A percentile compares a stretch with the other conserved stretches of the same genome.
These are phyloP conservation scores for Poterioochromonas sp. DNA, from an alignment of 352 stramenopile genomes.

Conservation along the genomic window DNA sequence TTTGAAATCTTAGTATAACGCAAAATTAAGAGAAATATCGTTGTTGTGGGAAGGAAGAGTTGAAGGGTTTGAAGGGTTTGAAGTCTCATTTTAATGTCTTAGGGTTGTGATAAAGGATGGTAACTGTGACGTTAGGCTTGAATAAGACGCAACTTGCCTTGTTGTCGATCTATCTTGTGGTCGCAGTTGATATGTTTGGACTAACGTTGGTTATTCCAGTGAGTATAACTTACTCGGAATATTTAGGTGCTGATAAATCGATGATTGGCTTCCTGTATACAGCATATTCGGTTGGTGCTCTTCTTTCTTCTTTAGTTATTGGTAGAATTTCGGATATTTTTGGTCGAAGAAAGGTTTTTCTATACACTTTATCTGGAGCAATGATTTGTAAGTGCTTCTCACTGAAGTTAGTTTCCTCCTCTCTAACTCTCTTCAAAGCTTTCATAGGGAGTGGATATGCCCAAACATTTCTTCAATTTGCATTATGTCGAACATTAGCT, in stretches of 20 bases:
- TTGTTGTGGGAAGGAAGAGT: no score
- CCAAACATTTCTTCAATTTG: neutral
- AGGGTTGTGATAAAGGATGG: no score
- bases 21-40: no score
- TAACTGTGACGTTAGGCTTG: neutral
- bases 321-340: neutral
- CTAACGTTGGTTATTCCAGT: neutral
- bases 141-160: neutral
- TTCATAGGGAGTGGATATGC: neutral
- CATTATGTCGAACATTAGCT: neutral
- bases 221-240: neutral
- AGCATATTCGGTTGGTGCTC: neutral
- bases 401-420: no score
- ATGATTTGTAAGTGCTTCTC: neutral
- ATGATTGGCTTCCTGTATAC: neutral
- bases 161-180: neutral
- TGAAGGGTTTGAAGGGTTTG: no score
- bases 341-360: neutral
- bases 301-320: neutral
- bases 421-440: no score
- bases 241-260: neutral
- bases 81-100: no score
- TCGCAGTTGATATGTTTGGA: slow-evolving; percentile 5
- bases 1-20: no score
- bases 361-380: neutral